Evolutionary conservation across 495 filamentous ascomycete genomes (phyloP).

Genomic region (Aspergillus mulundensis): DNA sequence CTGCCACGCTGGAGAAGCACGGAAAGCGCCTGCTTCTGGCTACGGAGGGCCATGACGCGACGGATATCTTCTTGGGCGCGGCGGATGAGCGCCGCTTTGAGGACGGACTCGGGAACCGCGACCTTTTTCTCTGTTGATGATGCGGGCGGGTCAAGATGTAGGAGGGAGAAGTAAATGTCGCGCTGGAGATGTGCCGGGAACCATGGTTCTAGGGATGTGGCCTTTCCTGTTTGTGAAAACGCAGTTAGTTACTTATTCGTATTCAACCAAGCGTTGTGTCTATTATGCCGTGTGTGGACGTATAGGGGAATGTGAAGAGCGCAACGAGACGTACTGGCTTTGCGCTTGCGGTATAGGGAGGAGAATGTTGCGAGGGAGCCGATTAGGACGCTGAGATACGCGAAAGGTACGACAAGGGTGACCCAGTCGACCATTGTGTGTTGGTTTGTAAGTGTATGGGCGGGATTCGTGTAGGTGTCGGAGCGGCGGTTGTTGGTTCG

Average conservation of each 20-base stretch:
- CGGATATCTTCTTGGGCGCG: conserved; percentile 89
- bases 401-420: conserved; percentile 72
- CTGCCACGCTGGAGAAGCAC: conserved; percentile 81
- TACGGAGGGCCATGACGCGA: conserved; percentile 79
- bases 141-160: conserved; percentile 72
- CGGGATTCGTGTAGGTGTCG: not conserved
- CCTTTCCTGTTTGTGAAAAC: conserved; percentile 50
- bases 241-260: not conserved
- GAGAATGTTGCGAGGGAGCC: conserved; percentile 90
- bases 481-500: not conserved
- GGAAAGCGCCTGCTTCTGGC: conserved; percentile 78
- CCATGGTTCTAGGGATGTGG: conserved; percentile 83
- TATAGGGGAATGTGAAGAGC: not conserved
- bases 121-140: conserved; percentile 40
- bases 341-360: conserved; percentile 86
- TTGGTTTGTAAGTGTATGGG: not conserved
- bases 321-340: conserved; percentile 64
- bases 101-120: conserved; percentile 78
- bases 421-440: conserved; percentile 68
- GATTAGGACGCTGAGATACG: conserved; percentile 81
- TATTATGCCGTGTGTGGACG: not conserved
- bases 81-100: conserved; percentile 86
- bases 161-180: conserved; percentile 88
- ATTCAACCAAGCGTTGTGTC: not conserved
- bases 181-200: conserved; percentile 85